Evolutionary conservation across 2,329 filamentous ascomycete genomes (phyloP), one percentile per base, ranked within the genome.

Genomic region (Colletotrichum sp.): DNA sequence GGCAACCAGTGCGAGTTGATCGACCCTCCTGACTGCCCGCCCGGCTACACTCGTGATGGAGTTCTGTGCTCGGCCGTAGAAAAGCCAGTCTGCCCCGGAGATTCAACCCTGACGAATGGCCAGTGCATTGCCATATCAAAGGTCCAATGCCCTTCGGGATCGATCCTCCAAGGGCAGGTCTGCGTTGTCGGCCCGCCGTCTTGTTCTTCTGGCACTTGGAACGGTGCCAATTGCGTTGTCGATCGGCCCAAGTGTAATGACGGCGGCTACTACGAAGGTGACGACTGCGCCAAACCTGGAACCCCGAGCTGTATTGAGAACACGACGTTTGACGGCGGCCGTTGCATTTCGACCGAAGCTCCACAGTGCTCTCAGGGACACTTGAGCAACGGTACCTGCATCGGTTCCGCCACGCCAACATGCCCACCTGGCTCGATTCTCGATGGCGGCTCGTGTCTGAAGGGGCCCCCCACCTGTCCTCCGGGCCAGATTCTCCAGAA

Each of bases 311-410:
- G 59, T 3, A 5, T 13, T 5, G 18, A 30, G 1, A n/a, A 63
- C n/a, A n/a, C n/a, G n/a, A n/a, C n/a, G n/a, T 63, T 21, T n/a
- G 59, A 4, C n/a, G 59, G 1, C 1, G n/a, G 8, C 3, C 59
- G 59, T 0, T 63, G 59, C 0, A 34, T 63, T 0, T 63, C 59
- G 2, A 36, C 0, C 0, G 26, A 21, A 0, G 0, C n/a, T 9
- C 59, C 59, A 0, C 18, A 36, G 0, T 36, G 59, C 15, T 5
- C 13, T 6, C 1, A 36, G 4, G 59, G 59, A 2, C 59, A 63
- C 0, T 1, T 63, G 0, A 63, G 59, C 59, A 63, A 63, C 26
- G 30, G 59, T 2, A 21, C 28, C 5, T 63, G 59, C 30, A 1
- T 63, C 12, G 30, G 0, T 6, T 13, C 7, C 6, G 8, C 13